Base-by-base conservation (phyloP, 2,329 filamentous ascomycete species). In the Colletotrichum liaoningense region DNA sequence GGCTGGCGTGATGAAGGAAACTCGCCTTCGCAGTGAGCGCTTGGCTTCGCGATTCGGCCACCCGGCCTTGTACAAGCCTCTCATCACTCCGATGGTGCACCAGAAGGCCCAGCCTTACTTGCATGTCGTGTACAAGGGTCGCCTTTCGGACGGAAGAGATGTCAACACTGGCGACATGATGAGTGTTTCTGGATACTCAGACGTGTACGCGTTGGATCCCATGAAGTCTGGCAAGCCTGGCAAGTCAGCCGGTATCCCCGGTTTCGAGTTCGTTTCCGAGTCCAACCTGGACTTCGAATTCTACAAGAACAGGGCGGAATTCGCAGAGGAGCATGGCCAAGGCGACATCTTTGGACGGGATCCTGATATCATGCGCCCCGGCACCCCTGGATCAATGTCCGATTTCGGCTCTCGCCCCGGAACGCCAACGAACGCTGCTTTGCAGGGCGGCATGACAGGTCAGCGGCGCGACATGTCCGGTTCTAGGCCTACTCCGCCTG, bases 11-110 rank as follows among this genome's bases (percentile, higher is more conserved):
- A 81, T 85, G 38, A 91, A 90, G 80, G 86, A 89, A 67, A 83
- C 85, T 64, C 85, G 86, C 19, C 80, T 86, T 80, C 90, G 88
- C 78, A 92, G 83, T 80, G 95, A 93, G 81, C 93, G 90, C 78
- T 89, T 95, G 68, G 93, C 90, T 73, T 91, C 91, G 28, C 90
- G 94, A 30, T 99, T 98, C 80, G 95, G 95, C 2, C 95, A 99
- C 80, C 97, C 96, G 1, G 95, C 94, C 5, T 88, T 98, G 19
- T 98, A 97, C 86, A 94, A 93, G 82, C 93, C 94, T 4, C 88
- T 98, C 24, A 95, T 96, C 77, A 97, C 95, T 0, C 96, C 96
- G 3, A 98, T 98, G 95, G 96, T 98, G 4, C 93, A 97, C 78
- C 93, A 94, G 67, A 97, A 94, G 83, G 94, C 95, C 2, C 94